Percentiles rank a stretch among this genome's conserved stretches.
Conservation (phyloP, 1,284 basidiomycete species). For the Moniliophthora roreri region DNA sequence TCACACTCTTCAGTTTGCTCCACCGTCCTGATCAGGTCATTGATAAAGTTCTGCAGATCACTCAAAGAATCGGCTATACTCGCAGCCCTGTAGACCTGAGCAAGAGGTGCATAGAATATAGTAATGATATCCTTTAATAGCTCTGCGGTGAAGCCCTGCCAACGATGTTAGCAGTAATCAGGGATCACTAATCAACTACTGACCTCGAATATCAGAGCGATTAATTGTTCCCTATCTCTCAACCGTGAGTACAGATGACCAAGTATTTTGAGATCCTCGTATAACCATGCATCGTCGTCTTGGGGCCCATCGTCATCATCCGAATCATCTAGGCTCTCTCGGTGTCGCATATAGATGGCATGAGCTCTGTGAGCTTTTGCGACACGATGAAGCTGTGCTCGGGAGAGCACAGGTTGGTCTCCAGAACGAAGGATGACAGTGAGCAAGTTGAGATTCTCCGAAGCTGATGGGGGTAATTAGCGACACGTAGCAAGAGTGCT, state of each 20-base stretch:
- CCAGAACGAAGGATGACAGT: slow-evolving; percentile 82
- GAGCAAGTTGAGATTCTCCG: slow-evolving; percentile 79
- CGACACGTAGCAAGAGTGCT: neutral
- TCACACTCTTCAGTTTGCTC: slow-evolving; percentile 88
- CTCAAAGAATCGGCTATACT: slow-evolving; percentile 93
- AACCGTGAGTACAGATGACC: slow-evolving; percentile 78
- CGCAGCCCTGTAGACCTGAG: slow-evolving; percentile 96
- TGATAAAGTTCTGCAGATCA: slow-evolving; percentile 94
- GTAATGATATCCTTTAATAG: slow-evolving; percentile 98
- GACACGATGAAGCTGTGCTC: slow-evolving; percentile 78
- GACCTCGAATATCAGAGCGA: slow-evolving; percentile 94
- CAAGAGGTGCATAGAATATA: slow-evolving; percentile 98
- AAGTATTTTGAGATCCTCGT: slow-evolving; percentile 85
- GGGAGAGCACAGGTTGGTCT: slow-evolving; percentile 73
- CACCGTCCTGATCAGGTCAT: slow-evolving; percentile 94
- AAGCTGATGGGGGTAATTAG: slow-evolving; percentile 35
- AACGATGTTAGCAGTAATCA: slow-evolving; percentile 3
- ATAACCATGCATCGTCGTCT: slow-evolving; percentile 93
- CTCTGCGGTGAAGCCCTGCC: slow-evolving; percentile 90
- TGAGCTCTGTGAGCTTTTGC: slow-evolving; percentile 78
- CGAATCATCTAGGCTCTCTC: slow-evolving; percentile 70
- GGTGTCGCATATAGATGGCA: slow-evolving; percentile 65
- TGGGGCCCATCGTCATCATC: slow-evolving; percentile 92
- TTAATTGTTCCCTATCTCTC: slow-evolving; percentile 89
- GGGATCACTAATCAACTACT: slow-evolving; percentile 19